These are phyloP conservation scores for Yueomyces sp. DNA, from an alignment of 805 yeast genomes.

Conservation along the genomic window DNA sequence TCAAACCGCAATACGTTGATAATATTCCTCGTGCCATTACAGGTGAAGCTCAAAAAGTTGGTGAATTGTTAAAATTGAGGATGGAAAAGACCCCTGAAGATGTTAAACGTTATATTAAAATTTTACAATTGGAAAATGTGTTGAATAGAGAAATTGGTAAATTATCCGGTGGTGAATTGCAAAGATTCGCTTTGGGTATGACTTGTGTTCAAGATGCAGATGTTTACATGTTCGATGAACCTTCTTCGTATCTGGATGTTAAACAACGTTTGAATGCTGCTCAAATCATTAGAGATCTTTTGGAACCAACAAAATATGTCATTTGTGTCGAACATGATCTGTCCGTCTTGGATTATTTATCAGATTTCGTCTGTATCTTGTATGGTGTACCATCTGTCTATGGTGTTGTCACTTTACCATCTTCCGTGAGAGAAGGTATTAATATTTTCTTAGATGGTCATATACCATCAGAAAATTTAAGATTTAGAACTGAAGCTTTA, in stretches of 20 bases:
- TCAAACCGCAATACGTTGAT: constrained; percentile 98
- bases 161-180: constrained; percentile 96
- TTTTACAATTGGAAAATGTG: constrained; percentile 64
- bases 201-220: constrained; percentile 90
- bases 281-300: constrained; percentile 74
- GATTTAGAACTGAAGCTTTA: constrained; percentile 91
- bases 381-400: constrained; percentile 98
- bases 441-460: constrained; percentile 97
- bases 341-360: constrained; percentile 90
- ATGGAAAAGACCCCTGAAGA: constrained; percentile 52
- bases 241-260: constrained; percentile 95
- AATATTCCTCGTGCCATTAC: constrained; percentile 93
- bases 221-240: constrained; percentile 99
- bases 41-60: constrained; percentile 79
- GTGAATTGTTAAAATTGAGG: constrained; percentile 65
- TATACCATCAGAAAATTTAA: constrained; percentile 90
- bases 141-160: constrained; percentile 78
- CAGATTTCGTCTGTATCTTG: constrained; percentile 91
- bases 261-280: constrained; percentile 99
- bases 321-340: constrained; percentile 98
- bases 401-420: constrained; percentile 95
- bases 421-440: constrained; percentile 97
- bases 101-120: constrained; percentile 50
- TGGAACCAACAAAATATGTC: constrained; percentile 66
- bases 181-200: constrained; percentile 96